Evolutionary conservation across 495 filamentous ascomycete species (phyloP).

Genomic region (Penicillium riverlandense): DNA sequence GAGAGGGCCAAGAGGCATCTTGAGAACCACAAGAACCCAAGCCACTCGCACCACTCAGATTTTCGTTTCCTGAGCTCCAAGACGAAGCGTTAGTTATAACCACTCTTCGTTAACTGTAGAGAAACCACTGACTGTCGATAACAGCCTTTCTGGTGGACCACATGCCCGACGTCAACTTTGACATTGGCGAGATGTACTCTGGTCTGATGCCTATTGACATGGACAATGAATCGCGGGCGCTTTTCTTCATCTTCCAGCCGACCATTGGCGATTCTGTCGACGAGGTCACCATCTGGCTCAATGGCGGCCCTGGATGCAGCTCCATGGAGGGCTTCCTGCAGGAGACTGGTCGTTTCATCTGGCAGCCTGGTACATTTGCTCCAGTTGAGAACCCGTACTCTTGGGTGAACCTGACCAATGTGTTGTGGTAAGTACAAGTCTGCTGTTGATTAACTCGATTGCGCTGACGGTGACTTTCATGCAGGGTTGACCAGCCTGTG

Average conservation of each 20-base stretch:
- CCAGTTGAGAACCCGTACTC: conserved; percentile 56
- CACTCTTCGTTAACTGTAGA: not conserved
- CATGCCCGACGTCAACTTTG: conserved; percentile 65
- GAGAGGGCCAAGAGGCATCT: conserved; percentile 67
- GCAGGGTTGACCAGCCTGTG: conserved; percentile 49
- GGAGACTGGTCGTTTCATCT: conserved; percentile 59
- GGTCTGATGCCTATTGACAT: conserved; percentile 64
- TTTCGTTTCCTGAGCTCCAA: conserved; percentile 32
- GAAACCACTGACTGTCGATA: not conserved
- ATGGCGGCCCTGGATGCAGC: conserved; percentile 63
- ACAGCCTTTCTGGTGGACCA: conserved; percentile 58
- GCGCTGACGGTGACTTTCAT: not conserved
- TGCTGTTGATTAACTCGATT: not conserved
- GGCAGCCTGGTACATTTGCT: conserved; percentile 51
- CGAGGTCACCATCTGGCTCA: conserved; percentile 68
- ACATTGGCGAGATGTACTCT: conserved; percentile 71
- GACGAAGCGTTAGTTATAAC: conserved; percentile 22
- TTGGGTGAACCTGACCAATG: conserved; percentile 62
- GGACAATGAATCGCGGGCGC: conserved; percentile 35
- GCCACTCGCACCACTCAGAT: not conserved
- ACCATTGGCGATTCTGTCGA: conserved; percentile 45
- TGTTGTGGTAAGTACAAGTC: conserved; percentile 42
- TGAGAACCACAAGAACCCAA: too few relatives aligned
- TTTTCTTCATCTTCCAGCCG: conserved; percentile 49
- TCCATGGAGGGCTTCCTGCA: conserved; percentile 61